phyloP scores from a whole-genome alignment of 176 grass and related monocot genomes.

The Metroxylon sagu region DNA sequence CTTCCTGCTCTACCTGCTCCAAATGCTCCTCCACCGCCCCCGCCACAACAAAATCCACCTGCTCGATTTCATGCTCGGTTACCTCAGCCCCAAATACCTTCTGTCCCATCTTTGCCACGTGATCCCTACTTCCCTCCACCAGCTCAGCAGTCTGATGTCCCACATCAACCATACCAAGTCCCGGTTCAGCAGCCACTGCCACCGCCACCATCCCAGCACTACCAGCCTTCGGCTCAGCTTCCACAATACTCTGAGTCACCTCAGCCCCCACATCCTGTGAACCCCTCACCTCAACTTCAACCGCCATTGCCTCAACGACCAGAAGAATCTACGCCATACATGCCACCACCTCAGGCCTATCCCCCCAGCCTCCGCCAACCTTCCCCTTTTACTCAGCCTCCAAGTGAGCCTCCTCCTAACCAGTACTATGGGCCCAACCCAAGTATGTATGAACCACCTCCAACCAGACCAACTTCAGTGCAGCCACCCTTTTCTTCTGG shows the following conservation, averaged over 20 bases:
- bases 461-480: slow-evolving; percentile 37
- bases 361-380: slow-evolving; percentile 34
- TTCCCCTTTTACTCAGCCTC: slow-evolving; percentile 40
- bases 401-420: slow-evolving; percentile 30
- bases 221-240: slow-evolving; percentile 35
- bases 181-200: slow-evolving; percentile 20
- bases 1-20: slow-evolving; percentile 42
- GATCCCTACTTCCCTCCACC: slow-evolving; percentile 32
- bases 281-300: slow-evolving; percentile 30
- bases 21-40: slow-evolving; percentile 41
- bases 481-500: slow-evolving; percentile 37
- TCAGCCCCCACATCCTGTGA: slow-evolving; percentile 22
- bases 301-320: slow-evolving; percentile 30
- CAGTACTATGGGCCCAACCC: slow-evolving; percentile 50
- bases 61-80: slow-evolving; percentile 34
- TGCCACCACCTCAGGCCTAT: slow-evolving; percentile 44
- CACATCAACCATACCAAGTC: slow-evolving; percentile 49
- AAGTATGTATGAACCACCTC: slow-evolving; percentile 40
- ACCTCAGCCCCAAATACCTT: slow-evolving; percentile 34
- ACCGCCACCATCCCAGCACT: slow-evolving; percentile 9
- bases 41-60: slow-evolving; percentile 32
- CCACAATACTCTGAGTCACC: slow-evolving; percentile 43
- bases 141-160: slow-evolving; percentile 29
- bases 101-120: slow-evolving; percentile 24
- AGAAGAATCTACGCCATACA: slow-evolving; percentile 51